Evolutionary conservation across 2,329 filamentous ascomycete species (phyloP), one percentile per base, ranked within the genome.

Genomic region (Neospermospora avenae): DNA sequence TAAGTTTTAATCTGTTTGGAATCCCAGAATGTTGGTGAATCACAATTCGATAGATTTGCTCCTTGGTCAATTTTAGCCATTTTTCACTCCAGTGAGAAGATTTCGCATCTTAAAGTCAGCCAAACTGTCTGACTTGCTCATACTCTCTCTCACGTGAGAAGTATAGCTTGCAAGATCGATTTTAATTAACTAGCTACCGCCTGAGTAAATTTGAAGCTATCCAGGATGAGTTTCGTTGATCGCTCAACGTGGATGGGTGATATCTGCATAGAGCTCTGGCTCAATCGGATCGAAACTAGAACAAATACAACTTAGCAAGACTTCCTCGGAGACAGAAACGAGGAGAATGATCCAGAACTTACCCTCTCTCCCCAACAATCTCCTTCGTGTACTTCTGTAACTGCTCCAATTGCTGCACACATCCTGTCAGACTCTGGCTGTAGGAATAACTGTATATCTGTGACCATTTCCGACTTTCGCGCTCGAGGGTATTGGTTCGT

Each of bases 381-480:
- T 80, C 77, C 70, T 84, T 85, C 2, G 81, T 84, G 60, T 79
- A 84, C 62, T 75, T 79, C 67, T 84, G 79, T 49, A 86, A 69
- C 60, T 80, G 76, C 65, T 82, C 78, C 2, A 85, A 68, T 64
- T 85, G 79, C 53, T 78, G 77, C 78, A 70, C 84, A 63, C 65
- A 83, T 3, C 79, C 78, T 6, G 80, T 82, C 49, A 82, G 71
- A 61, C 78, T 81, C 65, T 82, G 78, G 59, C 78, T 80, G 67
- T 82, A 82, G 1, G 77, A 79, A 69, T 80, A 82, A 59, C 78
- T 80, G 67, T 85, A 84, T 59, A 85, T 81, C 67, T 84, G 80
- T 35, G 77, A 77, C 81, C 82, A 84, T 59, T 80, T 79, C 65
- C 76, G 75, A 16, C 66, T 65, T 54, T 65, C 65, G 16, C 51